Evolutionary conservation across 148 eudicot genomes (phyloP).

Genomic region (Diospyros kaki): DNA sequence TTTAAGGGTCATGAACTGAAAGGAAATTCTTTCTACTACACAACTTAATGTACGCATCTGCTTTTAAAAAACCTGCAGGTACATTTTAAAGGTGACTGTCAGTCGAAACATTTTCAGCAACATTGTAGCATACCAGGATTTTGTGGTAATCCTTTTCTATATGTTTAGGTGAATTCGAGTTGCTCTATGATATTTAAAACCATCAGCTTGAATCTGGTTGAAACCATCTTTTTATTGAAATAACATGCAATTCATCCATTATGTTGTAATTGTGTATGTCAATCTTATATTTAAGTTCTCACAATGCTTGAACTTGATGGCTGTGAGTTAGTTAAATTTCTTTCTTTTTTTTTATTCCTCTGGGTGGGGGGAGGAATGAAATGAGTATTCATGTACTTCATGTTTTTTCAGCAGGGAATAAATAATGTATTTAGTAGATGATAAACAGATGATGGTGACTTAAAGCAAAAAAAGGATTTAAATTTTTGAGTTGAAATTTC

Average conservation of each 20-base stretch:
- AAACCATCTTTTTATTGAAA: not conserved
- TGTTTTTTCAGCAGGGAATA: too few species aligned
- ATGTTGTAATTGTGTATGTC: not conserved
- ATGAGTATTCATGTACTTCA: too few species aligned
- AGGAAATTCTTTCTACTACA: not conserved
- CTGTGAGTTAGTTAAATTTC: not conserved
- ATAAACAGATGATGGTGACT: too few species aligned
- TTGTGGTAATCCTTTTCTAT: constrained; percentile 12
- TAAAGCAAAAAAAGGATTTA: too few species aligned
- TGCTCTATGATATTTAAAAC: not conserved
- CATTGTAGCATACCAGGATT: constrained; percentile 18
- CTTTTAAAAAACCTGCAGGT: constrained; percentile 11
- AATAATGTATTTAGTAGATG: too few species aligned
- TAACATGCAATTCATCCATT: not conserved
- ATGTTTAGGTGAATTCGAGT: too few species aligned
- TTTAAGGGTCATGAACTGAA: not conserved
- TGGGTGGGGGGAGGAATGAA: too few species aligned
- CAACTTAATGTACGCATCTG: not conserved
- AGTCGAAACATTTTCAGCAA: constrained; percentile 15
- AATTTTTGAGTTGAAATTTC: too few species aligned
- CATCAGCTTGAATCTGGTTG: not conserved
- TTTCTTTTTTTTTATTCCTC: too few species aligned
- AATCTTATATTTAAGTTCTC: not conserved
- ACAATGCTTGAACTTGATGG: not conserved
- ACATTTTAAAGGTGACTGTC: constrained; percentile 16